Conservation (phyloP, 805 yeast species). For the Myxozyma sirexii region DNA sequence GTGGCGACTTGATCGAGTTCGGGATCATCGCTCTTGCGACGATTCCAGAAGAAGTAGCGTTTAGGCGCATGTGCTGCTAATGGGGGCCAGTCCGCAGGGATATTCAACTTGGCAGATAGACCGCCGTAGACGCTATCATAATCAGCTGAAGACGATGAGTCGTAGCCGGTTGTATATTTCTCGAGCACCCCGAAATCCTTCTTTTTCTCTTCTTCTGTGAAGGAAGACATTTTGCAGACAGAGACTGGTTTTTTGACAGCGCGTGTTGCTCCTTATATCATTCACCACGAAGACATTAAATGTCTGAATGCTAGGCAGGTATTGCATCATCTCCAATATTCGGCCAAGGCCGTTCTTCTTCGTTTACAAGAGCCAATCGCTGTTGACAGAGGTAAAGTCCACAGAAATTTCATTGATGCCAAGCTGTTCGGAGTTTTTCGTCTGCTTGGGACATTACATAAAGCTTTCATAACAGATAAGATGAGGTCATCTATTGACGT, state of each 20-base stretch:
- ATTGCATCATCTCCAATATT: neutral
- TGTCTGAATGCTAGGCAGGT: neutral
- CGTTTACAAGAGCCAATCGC: too few species aligned
- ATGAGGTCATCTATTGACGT: too few species aligned
- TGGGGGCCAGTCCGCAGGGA: conserved; percentile 30
- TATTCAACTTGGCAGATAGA: conserved; percentile 11
- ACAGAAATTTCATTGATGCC: too few species aligned
- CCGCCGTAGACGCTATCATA: conserved; percentile 13
- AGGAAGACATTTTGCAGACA: too few species aligned
- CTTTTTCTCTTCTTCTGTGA: neutral
- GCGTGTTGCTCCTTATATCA: neutral
- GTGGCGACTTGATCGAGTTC: conserved; percentile 27
- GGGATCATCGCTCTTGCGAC: neutral
- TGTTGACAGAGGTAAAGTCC: too few species aligned
- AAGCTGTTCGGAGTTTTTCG: too few species aligned
- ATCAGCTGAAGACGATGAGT: conserved; percentile 1
- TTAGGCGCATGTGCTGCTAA: conserved; percentile 22
- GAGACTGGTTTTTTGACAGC: too few species aligned
- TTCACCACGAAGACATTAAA: neutral
- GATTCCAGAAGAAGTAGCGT: conserved; percentile 26
- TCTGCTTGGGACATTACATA: too few species aligned
- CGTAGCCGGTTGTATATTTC: neutral
- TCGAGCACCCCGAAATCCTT: neutral
- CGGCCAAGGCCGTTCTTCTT: neutral
- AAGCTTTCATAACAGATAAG: too few species aligned